A percentile compares a stretch with the other conserved stretches of the same genome.
Evolutionary conservation across 345 rosid species (phyloP).

Genomic region (Geranium rotundifolium): DNA sequence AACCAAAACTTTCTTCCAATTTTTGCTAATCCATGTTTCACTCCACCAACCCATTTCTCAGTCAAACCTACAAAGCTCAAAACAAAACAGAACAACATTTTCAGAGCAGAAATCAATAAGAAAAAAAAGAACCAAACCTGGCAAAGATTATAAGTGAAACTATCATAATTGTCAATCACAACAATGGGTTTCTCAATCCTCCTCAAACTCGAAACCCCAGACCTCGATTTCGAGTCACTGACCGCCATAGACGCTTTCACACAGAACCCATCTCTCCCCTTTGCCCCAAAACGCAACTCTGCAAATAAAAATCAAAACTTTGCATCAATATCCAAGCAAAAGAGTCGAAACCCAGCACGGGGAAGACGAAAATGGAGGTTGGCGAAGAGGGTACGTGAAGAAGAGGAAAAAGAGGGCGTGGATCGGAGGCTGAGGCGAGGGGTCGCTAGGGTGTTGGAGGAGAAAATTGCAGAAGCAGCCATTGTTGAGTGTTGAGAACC

Average conservation of each 20-base stretch:
- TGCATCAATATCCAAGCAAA: background rate
- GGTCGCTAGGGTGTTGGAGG: constrained; percentile 7
- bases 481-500: background rate
- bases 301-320: constrained; percentile 1
- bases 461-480: background rate
- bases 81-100: background rate
- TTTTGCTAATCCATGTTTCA: no score
- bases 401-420: background rate
- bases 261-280: constrained; percentile 21
- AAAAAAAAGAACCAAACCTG: constrained; percentile 39
- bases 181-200: constrained; percentile 42
- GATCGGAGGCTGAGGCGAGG: background rate
- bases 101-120: background rate
- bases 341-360: background rate
- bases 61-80: background rate
- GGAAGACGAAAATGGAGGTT: background rate
- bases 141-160: constrained; percentile 92
- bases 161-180: constrained; percentile 89
- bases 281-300: constrained; percentile 34
- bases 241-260: constrained; percentile 34
- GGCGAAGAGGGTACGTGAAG: constrained; percentile 5
- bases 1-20: background rate
- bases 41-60: background rate
- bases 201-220: constrained; percentile 16
- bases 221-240: constrained; percentile 22